These are phyloP conservation scores for Gossypium arboreum DNA, from an alignment of 345 rosid species.

Conservation along the genomic window DNA sequence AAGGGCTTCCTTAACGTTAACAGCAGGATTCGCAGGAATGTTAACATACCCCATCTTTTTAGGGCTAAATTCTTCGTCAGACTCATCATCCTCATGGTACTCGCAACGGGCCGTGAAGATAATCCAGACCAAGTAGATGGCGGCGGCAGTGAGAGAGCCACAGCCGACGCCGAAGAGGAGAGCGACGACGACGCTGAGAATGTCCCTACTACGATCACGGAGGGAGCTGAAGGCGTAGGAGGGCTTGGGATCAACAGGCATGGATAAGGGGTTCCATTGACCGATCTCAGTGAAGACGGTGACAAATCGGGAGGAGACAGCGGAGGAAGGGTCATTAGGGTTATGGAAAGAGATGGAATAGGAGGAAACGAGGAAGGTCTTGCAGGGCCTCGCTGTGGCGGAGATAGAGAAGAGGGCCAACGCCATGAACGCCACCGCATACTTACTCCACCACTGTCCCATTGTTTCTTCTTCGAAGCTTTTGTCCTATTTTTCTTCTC, in stretches of 20 bases:
- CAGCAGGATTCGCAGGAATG: slow-evolving; percentile 58
- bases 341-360: slow-evolving; percentile 59
- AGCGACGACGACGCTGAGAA: slow-evolving; percentile 80
- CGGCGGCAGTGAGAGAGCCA: slow-evolving; percentile 87
- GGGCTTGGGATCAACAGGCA: slow-evolving; percentile 30
- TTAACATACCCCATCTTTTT: slow-evolving; percentile 81
- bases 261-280: slow-evolving; percentile 32
- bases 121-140: slow-evolving; percentile 86
- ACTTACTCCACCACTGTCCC: slow-evolving; percentile 1
- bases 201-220: slow-evolving; percentile 77
- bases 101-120: slow-evolving; percentile 42
- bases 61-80: slow-evolving; percentile 39
- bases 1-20: slow-evolving; percentile 32
- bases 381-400: slow-evolving; percentile 44
- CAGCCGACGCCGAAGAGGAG: slow-evolving; percentile 90
- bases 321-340: slow-evolving; percentile 34
- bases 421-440: not conserved
- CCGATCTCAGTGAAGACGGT: slow-evolving; percentile 62
- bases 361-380: slow-evolving; percentile 56
- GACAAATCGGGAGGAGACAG: slow-evolving; percentile 41
- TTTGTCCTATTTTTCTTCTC: not conserved
- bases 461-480: slow-evolving; percentile 1
- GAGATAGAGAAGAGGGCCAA: slow-evolving; percentile 30
- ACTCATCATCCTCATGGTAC: slow-evolving; percentile 23
- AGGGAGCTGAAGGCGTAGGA: slow-evolving; percentile 52